Base-by-base conservation (phyloP, 441 rosid species). In the Jatropha multifida region DNA sequence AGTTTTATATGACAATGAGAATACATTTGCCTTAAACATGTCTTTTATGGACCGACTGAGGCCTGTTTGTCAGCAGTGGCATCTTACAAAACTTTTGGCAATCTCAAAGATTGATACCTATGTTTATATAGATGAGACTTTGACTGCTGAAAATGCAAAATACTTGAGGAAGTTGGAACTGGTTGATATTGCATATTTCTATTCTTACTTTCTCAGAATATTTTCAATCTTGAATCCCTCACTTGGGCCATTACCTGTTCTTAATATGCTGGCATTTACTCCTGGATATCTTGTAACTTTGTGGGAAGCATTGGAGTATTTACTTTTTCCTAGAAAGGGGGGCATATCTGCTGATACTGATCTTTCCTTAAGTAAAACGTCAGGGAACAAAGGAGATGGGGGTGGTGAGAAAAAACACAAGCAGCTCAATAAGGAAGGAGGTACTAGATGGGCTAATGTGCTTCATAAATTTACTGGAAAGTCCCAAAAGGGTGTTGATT, bases 41-140 rank as follows among this genome's bases (percentile, higher is more conserved):
- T 85, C 88, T 61, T 92, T 82, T 81, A 72, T 90, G 80, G 92
- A 94, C 78, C 85, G 87, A 68, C 78, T 88, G 77, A 85, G 82
- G 74, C 94, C 99, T 72, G 88, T 94, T 74, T 92, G 88, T 84
- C 92, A 96, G 85, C 99, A 88, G 79, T 92, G 97, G 91, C 98
- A 94, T 90, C 97, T 96, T 55, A 86, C 79, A 80, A 90, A 85
- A 82, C 94, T 96, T 71, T 66, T 96, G 87, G 89, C 85, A 20
- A 79, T 78, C 74, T 77, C 87, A 76, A 87, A 85, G 83, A 81
- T 63, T 37, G 85, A 78, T 80, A 79, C 79, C 59, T 3, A 58
- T 82, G 72, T 61, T 77, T 58, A 73, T 58, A 82, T 67, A 67
- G 84, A 79, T 75, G 86, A 81, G 67, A 79, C 59, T 72, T 64